phyloP scores from a whole-genome alignment of 768 basidiomycete species.

The Amanita subjunquillea region DNA sequence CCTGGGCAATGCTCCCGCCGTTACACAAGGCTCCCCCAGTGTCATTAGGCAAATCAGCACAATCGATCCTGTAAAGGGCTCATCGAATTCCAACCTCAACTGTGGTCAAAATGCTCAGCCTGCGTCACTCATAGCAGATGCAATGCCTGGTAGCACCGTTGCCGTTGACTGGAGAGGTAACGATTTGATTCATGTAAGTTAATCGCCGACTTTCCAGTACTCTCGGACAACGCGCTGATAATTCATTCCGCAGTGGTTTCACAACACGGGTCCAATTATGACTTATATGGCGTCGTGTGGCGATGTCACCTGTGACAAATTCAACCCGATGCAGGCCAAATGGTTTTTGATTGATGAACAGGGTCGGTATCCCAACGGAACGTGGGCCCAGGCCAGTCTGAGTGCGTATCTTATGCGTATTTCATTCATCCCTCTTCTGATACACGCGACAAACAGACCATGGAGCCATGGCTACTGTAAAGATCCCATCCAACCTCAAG shows the following conservation, averaged over 20 bases:
- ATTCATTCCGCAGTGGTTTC: slow-evolving; percentile 9
- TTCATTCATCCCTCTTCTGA: neutral
- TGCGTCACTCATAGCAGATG: slow-evolving; percentile 33
- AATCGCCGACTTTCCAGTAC: neutral
- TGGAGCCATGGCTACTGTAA: slow-evolving; percentile 28
- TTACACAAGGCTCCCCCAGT: slow-evolving; percentile 14
- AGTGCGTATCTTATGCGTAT: neutral
- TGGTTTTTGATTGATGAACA: slow-evolving; percentile 46
- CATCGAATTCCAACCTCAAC: slow-evolving; percentile 28
- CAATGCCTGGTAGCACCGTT: slow-evolving; percentile 34
- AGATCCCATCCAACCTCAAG: slow-evolving; percentile 40
- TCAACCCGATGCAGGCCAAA: slow-evolving; percentile 29
- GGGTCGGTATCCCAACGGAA: slow-evolving; percentile 21
- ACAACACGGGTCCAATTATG: slow-evolving; percentile 22
- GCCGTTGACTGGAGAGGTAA: slow-evolving; percentile 34
- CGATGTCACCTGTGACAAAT: slow-evolving; percentile 30
- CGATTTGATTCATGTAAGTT: slow-evolving; percentile 8
- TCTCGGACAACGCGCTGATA: neutral
- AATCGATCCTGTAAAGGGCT: slow-evolving; percentile 30
- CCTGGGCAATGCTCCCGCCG: slow-evolving; percentile 23
- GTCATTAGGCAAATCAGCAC: slow-evolving; percentile 31
- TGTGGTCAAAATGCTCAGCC: slow-evolving; percentile 35
- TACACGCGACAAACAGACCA: slow-evolving; percentile 18
- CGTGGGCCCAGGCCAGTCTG: neutral
- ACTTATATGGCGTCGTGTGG: slow-evolving; percentile 32